phyloP scores from a whole-genome alignment of 441 rosid species.

The Rhodomyrtus psidioides region DNA sequence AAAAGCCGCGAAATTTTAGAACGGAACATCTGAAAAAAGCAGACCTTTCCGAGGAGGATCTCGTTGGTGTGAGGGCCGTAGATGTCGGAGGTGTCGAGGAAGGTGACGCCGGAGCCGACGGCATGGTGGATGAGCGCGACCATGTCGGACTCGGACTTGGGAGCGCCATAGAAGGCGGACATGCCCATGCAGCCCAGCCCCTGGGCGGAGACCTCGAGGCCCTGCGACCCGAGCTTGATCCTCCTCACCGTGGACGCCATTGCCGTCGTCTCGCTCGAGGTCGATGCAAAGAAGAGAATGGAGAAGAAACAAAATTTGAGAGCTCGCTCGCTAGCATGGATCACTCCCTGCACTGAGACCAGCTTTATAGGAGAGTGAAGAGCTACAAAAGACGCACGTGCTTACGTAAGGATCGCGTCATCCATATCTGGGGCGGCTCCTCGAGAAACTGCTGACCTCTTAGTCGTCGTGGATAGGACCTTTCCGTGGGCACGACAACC shows the following conservation, averaged over 20 bases:
- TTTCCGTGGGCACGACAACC: too few species aligned
- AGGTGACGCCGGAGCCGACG: slow-evolving; percentile 39
- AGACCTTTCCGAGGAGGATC: slow-evolving; percentile 44
- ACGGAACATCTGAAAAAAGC: too few species aligned
- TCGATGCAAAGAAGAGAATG: not conserved
- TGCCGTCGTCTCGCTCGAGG: not conserved
- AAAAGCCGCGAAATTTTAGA: too few species aligned
- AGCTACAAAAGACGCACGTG: not conserved
- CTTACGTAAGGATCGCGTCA: too few species aligned
- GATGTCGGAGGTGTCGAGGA: slow-evolving; percentile 50
- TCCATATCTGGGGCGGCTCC: too few species aligned
- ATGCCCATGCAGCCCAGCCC: slow-evolving; percentile 67
- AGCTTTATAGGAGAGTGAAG: not conserved
- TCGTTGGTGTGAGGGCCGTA: slow-evolving; percentile 62
- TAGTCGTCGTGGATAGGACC: too few species aligned
- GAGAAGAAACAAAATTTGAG: not conserved
- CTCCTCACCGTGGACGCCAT: slow-evolving; percentile 28
- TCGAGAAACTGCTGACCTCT: too few species aligned
- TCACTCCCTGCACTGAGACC: too few species aligned
- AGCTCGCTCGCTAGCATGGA: not conserved
- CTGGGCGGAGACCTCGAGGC: slow-evolving; percentile 54
- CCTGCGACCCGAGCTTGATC: slow-evolving; percentile 52
- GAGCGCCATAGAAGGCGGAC: slow-evolving; percentile 41
- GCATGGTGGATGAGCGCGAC: slow-evolving; percentile 45
- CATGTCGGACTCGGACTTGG: slow-evolving; percentile 37